phyloP scores from a whole-genome alignment of 345 rosid genomes.

The Gossypium raimondii region DNA sequence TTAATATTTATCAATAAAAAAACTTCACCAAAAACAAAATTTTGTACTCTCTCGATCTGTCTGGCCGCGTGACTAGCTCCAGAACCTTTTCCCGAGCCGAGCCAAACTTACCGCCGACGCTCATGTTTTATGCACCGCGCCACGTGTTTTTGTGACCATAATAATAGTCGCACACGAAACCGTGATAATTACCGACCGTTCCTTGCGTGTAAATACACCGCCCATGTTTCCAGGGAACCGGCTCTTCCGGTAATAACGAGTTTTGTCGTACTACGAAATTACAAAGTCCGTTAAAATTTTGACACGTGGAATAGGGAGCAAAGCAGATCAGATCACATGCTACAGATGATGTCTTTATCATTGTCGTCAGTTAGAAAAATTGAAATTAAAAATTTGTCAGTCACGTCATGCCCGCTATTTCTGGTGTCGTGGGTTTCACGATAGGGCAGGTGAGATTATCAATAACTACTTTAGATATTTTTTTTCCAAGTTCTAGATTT shows the following conservation, averaged over 20 bases:
- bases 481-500: background rate
- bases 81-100: background rate
- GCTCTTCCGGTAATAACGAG: background rate
- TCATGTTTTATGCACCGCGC: conserved; percentile 6
- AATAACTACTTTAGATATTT: background rate
- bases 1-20: no score
- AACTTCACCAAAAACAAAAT: no score
- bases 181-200: background rate
- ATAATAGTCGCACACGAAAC: no score
- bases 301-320: conserved; percentile 6
- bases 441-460: background rate
- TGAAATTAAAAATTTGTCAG: background rate
- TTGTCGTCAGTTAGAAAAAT: background rate
- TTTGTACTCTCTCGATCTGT: background rate
- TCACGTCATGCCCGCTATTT: background rate
- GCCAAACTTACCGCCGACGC: background rate
- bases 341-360: background rate
- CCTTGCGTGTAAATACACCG: no score
- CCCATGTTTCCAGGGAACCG: background rate
- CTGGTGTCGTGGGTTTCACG: background rate
- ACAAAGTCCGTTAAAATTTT: background rate
- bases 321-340: conserved; percentile 7
- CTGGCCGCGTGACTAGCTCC: background rate
- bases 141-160: conserved; percentile 18
- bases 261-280: background rate